Percentiles rank a stretch among this genome's conserved stretches.
Evolutionary conservation across 1,139 yeast genomes (phyloP).

Genomic region (Schwanniomyces etchellsii): DNA sequence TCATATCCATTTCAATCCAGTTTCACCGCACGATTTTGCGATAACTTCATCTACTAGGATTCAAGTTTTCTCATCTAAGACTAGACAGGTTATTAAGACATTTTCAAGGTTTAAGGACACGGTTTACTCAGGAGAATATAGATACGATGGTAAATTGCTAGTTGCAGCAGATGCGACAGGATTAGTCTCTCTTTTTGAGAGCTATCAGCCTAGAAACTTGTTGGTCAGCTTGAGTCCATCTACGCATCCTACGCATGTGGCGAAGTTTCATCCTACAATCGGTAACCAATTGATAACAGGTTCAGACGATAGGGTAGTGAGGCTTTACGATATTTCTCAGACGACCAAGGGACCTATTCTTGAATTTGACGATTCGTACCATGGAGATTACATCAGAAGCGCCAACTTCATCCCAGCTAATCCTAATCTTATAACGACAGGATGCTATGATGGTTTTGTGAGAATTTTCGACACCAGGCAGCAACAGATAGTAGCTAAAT

Average conservation of each 20-base stretch:
- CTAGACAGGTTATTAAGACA: constrained; percentile 85
- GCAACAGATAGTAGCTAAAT: constrained; percentile 32
- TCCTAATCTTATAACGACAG: constrained; percentile 77
- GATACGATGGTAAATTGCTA: constrained; percentile 75
- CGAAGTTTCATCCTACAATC: constrained; percentile 79
- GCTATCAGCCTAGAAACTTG: constrained; percentile 70
- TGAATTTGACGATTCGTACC: constrained; percentile 58
- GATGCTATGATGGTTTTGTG: constrained; percentile 87
- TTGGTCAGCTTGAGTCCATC: constrained; percentile 79
- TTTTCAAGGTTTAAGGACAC: constrained; percentile 89
- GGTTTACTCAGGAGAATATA: constrained; percentile 78
- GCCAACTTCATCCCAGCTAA: constrained; percentile 74
- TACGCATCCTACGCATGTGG: constrained; percentile 84
- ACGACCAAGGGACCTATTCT: constrained; percentile 58
- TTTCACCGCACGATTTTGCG: constrained; percentile 86
- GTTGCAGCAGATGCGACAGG: constrained; percentile 93
- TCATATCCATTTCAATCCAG: constrained; percentile 83
- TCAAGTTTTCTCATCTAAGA: constrained; percentile 86
- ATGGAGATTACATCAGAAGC: constrained; percentile 83
- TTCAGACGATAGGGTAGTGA: constrained; percentile 82
- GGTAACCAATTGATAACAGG: constrained; percentile 77
- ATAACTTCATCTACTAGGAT: constrained; percentile 89
- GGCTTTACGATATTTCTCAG: constrained; percentile 86
- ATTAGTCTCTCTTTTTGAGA: constrained; percentile 75
- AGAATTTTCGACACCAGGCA: constrained; percentile 83